Evolutionary conservation across 345 rosid genomes (phyloP), one percentile per base, ranked within the genome.

Genomic region (Eucalyptus camaldulensis): DNA sequence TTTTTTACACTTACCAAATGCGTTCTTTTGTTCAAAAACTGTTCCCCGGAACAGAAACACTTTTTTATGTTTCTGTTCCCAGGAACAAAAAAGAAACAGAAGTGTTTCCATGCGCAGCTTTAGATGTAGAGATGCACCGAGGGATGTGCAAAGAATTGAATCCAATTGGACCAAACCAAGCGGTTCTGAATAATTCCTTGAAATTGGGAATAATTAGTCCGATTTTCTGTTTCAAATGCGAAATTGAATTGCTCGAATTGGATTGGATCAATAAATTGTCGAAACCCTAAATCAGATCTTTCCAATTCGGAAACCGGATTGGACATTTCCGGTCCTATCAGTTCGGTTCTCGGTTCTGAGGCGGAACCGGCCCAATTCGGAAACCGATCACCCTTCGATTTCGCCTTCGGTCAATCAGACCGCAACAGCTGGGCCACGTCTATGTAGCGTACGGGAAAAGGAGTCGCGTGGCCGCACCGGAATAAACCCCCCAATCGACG

Each of bases 151-250:
- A 10, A 56, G 62, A 56, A 24, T 24, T 3, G 62, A 25, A 56
- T 0, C 3, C 27, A 27, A 56, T 2, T 56, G 13, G 13, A 24
- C 29, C 29, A 24, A 24, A 0, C 3, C 62, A 24, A 56, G 12
- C 6, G 1, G 1, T 4, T 56, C 0, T 24, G 0, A 5, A 9
- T 10, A 25, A 8, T 56, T 56, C 13, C 13, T 56, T 24, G 4
- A 10, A 56, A 56, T 56, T 5, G 6, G 13, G 6, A 56, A 24
- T 56, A 10, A 56, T 24, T 10, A 56, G 6, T 56, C 29, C 0
- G 0, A 0, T 56, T 56, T 5, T 25, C 12, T 56, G 8, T 56
- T 56, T 22, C 6, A 10, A 22, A 25, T 56, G 62, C 3, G 1
- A 6, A 56, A 56, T 24, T 11, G 29, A 56, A 56, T 8, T 1